Percentiles rank a stretch among this genome's conserved stretches.
Conservation (phyloP, 2,329 filamentous ascomycete species). For the Metarhizium sp. region DNA sequence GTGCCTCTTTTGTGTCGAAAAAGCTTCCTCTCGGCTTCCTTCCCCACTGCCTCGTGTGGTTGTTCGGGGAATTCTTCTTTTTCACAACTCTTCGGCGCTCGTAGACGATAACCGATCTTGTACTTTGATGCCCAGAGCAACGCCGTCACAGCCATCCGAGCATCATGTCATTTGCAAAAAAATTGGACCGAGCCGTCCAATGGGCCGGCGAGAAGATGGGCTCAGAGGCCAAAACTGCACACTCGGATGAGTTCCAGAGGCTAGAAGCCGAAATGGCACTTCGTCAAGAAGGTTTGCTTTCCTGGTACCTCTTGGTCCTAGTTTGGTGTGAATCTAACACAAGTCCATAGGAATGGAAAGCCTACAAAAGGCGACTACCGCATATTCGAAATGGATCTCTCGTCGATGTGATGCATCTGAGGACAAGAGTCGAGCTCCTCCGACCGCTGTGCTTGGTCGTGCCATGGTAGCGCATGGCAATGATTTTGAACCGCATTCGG, state of each 20-base stretch:
- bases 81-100: not conserved
- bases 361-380: conserved; percentile 75
- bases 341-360: conserved; percentile 69
- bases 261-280: conserved; percentile 86
- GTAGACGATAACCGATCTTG: not conserved
- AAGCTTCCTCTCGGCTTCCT: not conserved
- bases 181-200: conserved; percentile 92
- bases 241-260: conserved; percentile 84
- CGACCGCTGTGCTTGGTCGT: conserved; percentile 69
- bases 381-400: conserved; percentile 80
- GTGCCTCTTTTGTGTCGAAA: no score
- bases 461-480: conserved; percentile 85
- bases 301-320: not conserved
- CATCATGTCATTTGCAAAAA: conserved; percentile 59
- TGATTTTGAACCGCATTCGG: conserved; percentile 83
- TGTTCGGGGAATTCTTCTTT: not conserved
- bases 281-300: conserved; percentile 65
- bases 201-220: conserved; percentile 98
- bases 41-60: not conserved
- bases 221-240: conserved; percentile 74
- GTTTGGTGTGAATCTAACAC: not conserved
- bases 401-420: conserved; percentile 71
- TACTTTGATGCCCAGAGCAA: not conserved
- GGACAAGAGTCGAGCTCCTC: conserved; percentile 79
- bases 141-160: not conserved